phyloP scores from a whole-genome alignment of 2,329 filamentous ascomycete species.

The Clarireedia paspali region DNA sequence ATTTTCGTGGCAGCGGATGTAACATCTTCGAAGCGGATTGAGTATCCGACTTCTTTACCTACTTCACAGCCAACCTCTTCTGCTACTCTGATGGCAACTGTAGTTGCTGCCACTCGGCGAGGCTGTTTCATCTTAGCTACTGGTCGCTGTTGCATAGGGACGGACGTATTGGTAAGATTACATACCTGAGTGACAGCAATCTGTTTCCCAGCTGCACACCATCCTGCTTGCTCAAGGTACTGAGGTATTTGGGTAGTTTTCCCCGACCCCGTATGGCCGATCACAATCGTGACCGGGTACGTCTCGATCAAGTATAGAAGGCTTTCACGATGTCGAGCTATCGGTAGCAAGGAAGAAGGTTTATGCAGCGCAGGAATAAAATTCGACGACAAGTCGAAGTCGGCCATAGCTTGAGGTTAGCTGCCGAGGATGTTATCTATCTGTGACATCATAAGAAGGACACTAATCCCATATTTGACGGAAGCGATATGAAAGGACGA shows the following conservation, averaged over 20 bases:
- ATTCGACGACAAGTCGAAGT: constrained; percentile 47
- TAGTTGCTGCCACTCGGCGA: constrained; percentile 81
- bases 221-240: constrained; percentile 80
- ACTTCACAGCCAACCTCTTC: constrained; percentile 81
- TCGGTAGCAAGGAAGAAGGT: constrained; percentile 74
- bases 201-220: constrained; percentile 75
- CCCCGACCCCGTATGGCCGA: constrained; percentile 89
- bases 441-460: background rate
- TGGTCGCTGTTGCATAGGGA: background rate
- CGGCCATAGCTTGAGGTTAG: constrained; percentile 28
- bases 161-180: background rate
- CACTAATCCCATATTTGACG: background rate
- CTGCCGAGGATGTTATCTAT: background rate
- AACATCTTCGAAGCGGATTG: constrained; percentile 85
- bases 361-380: constrained; percentile 83
- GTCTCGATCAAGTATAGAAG: constrained; percentile 84
- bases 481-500: background rate
- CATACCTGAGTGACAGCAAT: constrained; percentile 85
- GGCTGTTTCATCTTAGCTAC: constrained; percentile 46
- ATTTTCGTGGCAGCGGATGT: constrained; percentile 80
- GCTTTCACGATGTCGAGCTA: constrained; percentile 71
- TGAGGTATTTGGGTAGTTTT: constrained; percentile 96
- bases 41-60: constrained; percentile 88
- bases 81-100: constrained; percentile 79
- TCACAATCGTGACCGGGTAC: constrained; percentile 75